Conservation (phyloP, 306 rosid genomes). For the Crotalaria pallida region DNA sequence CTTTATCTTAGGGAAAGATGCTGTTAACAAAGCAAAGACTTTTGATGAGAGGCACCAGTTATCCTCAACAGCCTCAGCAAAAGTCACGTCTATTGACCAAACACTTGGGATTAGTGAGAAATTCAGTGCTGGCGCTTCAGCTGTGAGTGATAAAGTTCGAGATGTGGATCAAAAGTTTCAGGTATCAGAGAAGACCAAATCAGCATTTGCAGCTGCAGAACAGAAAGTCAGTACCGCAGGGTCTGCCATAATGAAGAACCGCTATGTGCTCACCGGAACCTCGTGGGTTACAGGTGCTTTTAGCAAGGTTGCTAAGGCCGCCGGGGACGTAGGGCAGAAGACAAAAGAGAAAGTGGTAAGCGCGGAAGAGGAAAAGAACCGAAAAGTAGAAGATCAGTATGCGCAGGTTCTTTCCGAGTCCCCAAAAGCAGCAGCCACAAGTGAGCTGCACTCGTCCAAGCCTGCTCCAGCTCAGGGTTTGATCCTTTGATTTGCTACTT, state of each 20-base stretch:
- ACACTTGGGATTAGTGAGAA: conserved; percentile 84
- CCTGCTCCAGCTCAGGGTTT: conserved; percentile 81
- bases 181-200: conserved; percentile 92
- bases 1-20: conserved; percentile 85
- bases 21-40: conserved; percentile 74
- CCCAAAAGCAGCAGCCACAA: conserved; percentile 53
- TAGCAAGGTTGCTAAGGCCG: conserved; percentile 79
- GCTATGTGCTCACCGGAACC: conserved; percentile 66
- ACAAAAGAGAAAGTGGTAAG: conserved; percentile 66
- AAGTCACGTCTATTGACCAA: conserved; percentile 78
- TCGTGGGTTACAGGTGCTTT: conserved; percentile 89
- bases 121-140: conserved; percentile 72
- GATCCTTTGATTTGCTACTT: conserved; percentile 64
- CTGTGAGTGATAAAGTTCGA: conserved; percentile 71
- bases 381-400: conserved; percentile 47
- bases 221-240: conserved; percentile 84
- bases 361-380: conserved; percentile 59
- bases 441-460: conserved; percentile 46
- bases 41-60: conserved; percentile 85
- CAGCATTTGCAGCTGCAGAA: conserved; percentile 93
- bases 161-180: conserved; percentile 95
- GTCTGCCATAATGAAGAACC: conserved; percentile 88
- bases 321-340: conserved; percentile 88
- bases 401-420: conserved; percentile 60
- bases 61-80: conserved; percentile 81